phyloP scores from a whole-genome alignment of 2,329 filamentous ascomycete species.

The Ophiostoma novo-ulmi region DNA sequence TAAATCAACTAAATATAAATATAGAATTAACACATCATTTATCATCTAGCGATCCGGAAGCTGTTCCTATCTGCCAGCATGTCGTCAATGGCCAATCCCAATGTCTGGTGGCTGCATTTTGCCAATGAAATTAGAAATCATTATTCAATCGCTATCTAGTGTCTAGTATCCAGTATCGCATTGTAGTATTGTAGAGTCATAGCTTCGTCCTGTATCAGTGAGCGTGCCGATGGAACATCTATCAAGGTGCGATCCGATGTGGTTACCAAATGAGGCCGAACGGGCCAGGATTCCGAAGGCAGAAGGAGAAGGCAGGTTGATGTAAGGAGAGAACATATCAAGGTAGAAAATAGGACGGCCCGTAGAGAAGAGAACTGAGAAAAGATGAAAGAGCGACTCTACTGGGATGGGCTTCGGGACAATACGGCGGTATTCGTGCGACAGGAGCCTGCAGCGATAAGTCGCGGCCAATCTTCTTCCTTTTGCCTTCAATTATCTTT shows the following conservation, averaged over 20 bases:
- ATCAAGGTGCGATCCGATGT: not conserved
- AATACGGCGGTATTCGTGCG: slow-evolving; percentile 1
- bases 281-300: not conserved
- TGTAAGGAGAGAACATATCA: not conserved
- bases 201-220: not conserved
- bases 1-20: not conserved
- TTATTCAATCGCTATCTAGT: not conserved
- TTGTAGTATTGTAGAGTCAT: slow-evolving; percentile 6
- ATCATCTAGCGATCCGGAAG: slow-evolving; percentile 10
- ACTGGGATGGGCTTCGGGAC: not conserved
- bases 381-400: not conserved
- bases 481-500: too few relatives aligned
- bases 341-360: not conserved
- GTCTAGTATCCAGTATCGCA: not conserved
- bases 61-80: not conserved
- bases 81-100: not conserved
- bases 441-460: not conserved
- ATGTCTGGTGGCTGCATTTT: not conserved
- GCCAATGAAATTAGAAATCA: not conserved
- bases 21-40: not conserved
- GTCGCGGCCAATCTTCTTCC: not conserved
- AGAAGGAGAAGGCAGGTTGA: not conserved
- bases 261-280: not conserved
- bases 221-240: not conserved
- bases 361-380: not conserved